Percentiles rank a stretch among this genome's conserved stretches.
phyloP scores from a whole-genome alignment of 306 rosid species.

The Parietaria judaica region DNA sequence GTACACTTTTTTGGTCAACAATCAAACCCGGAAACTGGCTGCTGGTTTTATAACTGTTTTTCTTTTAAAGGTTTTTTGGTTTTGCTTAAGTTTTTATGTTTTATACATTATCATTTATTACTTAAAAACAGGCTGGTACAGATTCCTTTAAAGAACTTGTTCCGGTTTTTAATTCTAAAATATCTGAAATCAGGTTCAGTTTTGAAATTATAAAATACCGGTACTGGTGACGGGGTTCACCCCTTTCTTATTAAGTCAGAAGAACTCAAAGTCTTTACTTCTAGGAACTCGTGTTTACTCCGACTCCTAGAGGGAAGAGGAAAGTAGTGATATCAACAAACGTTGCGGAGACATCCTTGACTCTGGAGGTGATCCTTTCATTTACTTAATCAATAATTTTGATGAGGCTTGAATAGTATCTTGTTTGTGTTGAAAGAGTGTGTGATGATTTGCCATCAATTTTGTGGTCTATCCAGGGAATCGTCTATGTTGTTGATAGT shows the following conservation, averaged over 20 bases:
- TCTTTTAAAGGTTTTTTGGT: conserved; percentile 2
- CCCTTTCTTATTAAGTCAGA: not conserved
- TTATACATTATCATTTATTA: too few species aligned
- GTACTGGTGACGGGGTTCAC: too few species aligned
- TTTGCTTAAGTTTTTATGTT: too few species aligned
- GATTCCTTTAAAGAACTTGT: too few species aligned
- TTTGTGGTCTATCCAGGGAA: conserved; percentile 51
- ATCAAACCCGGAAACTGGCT: too few species aligned
- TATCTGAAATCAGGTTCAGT: too few species aligned
- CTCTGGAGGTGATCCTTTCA: conserved; percentile 63
- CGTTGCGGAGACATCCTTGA: conserved; percentile 92
- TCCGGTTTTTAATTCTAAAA: too few species aligned
- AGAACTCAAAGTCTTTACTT: conserved; percentile 15
- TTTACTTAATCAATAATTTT: not conserved
- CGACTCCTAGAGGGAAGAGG: conserved; percentile 86
- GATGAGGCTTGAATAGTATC: conserved; percentile 9
- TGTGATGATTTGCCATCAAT: conserved; percentile 16
- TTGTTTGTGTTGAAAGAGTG: not conserved
- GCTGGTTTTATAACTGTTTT: too few species aligned
- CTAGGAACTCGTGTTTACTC: conserved; percentile 80
- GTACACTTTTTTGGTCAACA: too few species aligned
- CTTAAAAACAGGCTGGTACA: too few species aligned
- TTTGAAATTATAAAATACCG: too few species aligned
- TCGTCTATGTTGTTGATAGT: conserved; percentile 89
- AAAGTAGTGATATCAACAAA: conserved; percentile 86